A percentile compares a stretch with the other conserved stretches of the same genome.
These are phyloP conservation scores for Akanthomyces uredinophilus DNA, from an alignment of 2,329 filamentous ascomycete species.

Conservation along the genomic window DNA sequence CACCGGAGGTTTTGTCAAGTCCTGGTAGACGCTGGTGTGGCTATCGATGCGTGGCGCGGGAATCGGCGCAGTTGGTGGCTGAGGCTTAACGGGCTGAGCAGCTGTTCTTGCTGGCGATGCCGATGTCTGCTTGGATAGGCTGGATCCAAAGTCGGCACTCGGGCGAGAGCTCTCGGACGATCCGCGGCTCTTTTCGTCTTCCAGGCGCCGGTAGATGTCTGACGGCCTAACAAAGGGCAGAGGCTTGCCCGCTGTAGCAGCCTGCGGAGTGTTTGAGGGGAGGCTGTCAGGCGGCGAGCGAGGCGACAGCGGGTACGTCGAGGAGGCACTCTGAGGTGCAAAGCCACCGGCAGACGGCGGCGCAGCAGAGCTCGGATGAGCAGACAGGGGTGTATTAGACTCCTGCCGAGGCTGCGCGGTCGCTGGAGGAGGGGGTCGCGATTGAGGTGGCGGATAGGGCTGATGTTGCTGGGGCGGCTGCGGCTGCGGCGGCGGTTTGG, in stretches of 20 bases:
- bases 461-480: not conserved
- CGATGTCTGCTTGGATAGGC: conserved; percentile 24
- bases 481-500: conserved; percentile 16
- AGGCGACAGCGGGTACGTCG: conserved; percentile 6
- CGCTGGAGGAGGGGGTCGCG: conserved; percentile 1
- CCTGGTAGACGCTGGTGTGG: not conserved
- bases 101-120: conserved; percentile 12
- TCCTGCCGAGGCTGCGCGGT: not conserved
- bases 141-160: conserved; percentile 42
- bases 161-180: conserved; percentile 54
- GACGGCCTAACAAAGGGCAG: conserved; percentile 65
- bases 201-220: conserved; percentile 70
- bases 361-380: not conserved
- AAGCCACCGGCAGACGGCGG: not conserved
- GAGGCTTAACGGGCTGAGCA: conserved; percentile 19
- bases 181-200: conserved; percentile 53
- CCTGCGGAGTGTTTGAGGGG: not conserved
- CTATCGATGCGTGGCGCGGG: conserved; percentile 25
- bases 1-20: not conserved
- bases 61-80: conserved; percentile 1
- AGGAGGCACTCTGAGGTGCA: conserved; percentile 8
- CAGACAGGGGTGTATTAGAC: not conserved
- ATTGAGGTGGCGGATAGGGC: not conserved
- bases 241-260: conserved; percentile 34
- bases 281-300: conserved; percentile 11